Evolutionary conservation across 768 basidiomycete species (phyloP).

Genomic region (Leccinum obscurum): DNA sequence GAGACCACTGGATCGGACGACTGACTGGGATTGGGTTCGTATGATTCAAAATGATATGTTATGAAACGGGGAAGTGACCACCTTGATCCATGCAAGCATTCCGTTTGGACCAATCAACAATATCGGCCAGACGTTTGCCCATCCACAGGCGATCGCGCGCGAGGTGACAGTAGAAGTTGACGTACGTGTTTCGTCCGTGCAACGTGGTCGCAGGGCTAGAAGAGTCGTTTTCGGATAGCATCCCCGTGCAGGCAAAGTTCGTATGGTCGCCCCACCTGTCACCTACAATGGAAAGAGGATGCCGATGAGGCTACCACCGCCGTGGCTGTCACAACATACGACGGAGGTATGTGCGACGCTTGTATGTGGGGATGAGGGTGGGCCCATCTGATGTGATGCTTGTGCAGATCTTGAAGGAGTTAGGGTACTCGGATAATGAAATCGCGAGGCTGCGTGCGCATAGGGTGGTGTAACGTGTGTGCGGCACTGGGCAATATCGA

Average conservation of each 20-base stretch:
- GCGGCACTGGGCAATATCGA: slow-evolving; percentile 3
- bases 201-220: slow-evolving; percentile 15
- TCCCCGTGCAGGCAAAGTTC: slow-evolving; percentile 72
- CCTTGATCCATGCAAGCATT: slow-evolving; percentile 44
- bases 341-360: slow-evolving; percentile 50
- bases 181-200: slow-evolving; percentile 48
- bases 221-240: slow-evolving; percentile 45
- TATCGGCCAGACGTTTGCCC: slow-evolving; percentile 84
- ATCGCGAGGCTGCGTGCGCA: slow-evolving; percentile 45
- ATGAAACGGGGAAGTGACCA: slow-evolving; percentile 10
- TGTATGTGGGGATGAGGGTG: not conserved
- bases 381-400: slow-evolving; percentile 3
- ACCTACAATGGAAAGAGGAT: slow-evolving; percentile 80
- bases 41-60: slow-evolving; percentile 4
- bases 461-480: slow-evolving; percentile 39
- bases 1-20: slow-evolving; percentile 72
- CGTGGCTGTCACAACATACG: slow-evolving; percentile 87
- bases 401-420: slow-evolving; percentile 40
- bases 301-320: slow-evolving; percentile 73
- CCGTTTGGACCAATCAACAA: slow-evolving; percentile 93
- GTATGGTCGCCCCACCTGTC: slow-evolving; percentile 79
- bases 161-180: slow-evolving; percentile 75
- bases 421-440: slow-evolving; percentile 41
- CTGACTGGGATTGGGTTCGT: slow-evolving; percentile 79
- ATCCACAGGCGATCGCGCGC: slow-evolving; percentile 82